Evolutionary conservation across 129 eudicot species (phyloP).

Genomic region (Helianthus tuberosus): DNA sequence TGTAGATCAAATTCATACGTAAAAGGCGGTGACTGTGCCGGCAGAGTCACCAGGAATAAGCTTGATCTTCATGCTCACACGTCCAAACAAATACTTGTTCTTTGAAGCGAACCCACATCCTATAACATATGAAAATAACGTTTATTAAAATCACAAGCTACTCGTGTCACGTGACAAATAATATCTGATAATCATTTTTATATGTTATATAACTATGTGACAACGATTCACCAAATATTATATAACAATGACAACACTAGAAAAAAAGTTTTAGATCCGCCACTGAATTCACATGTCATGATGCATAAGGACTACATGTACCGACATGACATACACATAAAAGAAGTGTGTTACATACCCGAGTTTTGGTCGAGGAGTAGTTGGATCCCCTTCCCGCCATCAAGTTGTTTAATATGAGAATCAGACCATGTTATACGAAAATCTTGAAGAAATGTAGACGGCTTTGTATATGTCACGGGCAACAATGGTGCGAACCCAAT

Average conservation of each 20-base stretch:
- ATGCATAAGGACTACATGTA: neutral
- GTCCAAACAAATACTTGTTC: conserved; percentile 9
- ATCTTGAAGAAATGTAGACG: conserved; percentile 1
- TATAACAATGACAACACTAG: neutral
- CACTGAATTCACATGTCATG: neutral
- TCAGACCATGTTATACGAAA: conserved; percentile 2
- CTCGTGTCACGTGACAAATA: neutral
- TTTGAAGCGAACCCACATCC: conserved; percentile 18
- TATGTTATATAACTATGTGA: neutral
- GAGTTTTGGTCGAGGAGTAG: conserved; percentile 14
- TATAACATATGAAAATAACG: neutral
- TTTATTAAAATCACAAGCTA: neutral
- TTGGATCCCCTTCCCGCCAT: conserved; percentile 15
- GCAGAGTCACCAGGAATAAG: conserved; percentile 12
- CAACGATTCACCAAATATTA: neutral
- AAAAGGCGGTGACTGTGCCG: conserved; percentile 11
- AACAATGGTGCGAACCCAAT: neutral
- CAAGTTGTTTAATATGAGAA: conserved; percentile 15
- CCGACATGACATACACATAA: neutral
- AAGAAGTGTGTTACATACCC: neutral
- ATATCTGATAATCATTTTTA: neutral
- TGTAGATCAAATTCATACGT: neutral
- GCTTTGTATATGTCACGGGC: neutral
- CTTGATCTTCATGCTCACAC: conserved; percentile 15
- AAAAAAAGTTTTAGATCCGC: neutral